Evolutionary conservation across 1,284 basidiomycete genomes (phyloP).

Genomic region (Rhodotorula sp.): DNA sequence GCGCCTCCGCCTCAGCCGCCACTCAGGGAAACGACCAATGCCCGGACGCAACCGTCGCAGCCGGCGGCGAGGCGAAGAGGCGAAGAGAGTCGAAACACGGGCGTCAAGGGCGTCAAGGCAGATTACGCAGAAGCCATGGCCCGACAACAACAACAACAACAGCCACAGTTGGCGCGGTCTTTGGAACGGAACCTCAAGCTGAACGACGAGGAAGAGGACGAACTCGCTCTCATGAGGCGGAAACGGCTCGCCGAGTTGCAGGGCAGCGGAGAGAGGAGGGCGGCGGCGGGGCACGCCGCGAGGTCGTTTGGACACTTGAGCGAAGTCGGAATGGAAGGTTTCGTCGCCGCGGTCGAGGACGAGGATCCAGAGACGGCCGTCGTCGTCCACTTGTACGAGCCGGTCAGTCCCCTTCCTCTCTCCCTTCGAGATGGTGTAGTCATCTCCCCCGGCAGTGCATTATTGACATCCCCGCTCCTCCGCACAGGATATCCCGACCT

Average conservation of each 20-base stretch:
- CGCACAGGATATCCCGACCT: constrained; percentile 49
- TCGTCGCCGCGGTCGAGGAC: constrained; percentile 68
- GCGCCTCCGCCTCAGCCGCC: constrained; percentile 21
- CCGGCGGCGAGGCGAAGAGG: constrained; percentile 2
- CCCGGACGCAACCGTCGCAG: not conserved
- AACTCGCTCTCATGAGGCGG: constrained; percentile 28
- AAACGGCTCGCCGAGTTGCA: constrained; percentile 38
- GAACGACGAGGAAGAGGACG: constrained; percentile 27
- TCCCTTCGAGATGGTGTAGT: too few species aligned
- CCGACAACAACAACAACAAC: not conserved
- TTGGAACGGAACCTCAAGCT: not conserved
- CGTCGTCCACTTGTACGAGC: constrained; percentile 76
- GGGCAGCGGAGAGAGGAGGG: constrained; percentile 29
- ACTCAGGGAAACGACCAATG: not conserved
- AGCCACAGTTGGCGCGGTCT: constrained; percentile 12
- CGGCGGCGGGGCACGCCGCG: not conserved
- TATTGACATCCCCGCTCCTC: not conserved
- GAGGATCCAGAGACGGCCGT: constrained; percentile 66
- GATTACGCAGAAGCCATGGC: constrained; percentile 37
- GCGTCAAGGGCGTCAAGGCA: constrained; percentile 45
- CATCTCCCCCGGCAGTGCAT: accelerated
- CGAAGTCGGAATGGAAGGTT: constrained; percentile 73
- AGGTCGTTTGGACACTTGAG: constrained; percentile 70
- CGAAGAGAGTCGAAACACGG: constrained; percentile 38
- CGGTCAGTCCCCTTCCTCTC: too few species aligned